Percentiles rank a stretch among this genome's conserved stretches.
Evolutionary conservation across 257 asterid species (phyloP).

Genomic region (Solanum gandarillasii): DNA sequence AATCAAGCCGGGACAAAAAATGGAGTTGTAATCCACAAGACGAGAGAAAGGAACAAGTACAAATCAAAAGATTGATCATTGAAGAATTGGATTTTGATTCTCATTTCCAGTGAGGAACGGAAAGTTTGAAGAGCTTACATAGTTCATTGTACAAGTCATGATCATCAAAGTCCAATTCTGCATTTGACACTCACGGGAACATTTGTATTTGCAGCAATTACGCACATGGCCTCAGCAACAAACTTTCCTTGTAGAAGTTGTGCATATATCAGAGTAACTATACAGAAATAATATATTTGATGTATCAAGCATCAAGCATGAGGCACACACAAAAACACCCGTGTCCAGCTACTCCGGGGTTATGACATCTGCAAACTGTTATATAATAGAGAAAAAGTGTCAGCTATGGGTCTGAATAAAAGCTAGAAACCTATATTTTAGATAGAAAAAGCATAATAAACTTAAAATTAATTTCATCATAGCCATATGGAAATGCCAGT

Average conservation of each 20-base stretch:
- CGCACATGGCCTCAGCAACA: constrained; percentile 92
- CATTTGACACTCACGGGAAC: constrained; percentile 93
- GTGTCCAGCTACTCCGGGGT: constrained; percentile 91
- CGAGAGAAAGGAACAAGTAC: background rate
- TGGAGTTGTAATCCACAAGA: background rate
- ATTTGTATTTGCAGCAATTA: constrained; percentile 70
- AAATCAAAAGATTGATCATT: background rate
- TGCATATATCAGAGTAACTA: constrained; percentile 26
- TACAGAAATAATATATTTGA: background rate
- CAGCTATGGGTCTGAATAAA: constrained; percentile 8
- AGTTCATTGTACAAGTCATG: constrained; percentile 81
- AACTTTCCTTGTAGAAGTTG: constrained; percentile 66
- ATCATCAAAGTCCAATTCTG: constrained; percentile 79
- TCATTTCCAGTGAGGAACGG: background rate
- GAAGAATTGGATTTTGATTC: background rate
- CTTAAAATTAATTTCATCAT: constrained; percentile 87
- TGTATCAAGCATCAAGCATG: constrained; percentile 60
- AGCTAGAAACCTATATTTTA: background rate
- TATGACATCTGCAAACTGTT: constrained; percentile 90
- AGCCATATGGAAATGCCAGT: constrained; percentile 77
- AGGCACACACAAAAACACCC: constrained; percentile 89
- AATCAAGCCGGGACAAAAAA: background rate
- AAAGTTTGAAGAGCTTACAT: constrained; percentile 46
- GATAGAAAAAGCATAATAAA: constrained; percentile 15
- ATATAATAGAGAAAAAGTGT: background rate